phyloP scores from a whole-genome alignment of 768 basidiomycete genomes.

The Termitomyces sp. region DNA sequence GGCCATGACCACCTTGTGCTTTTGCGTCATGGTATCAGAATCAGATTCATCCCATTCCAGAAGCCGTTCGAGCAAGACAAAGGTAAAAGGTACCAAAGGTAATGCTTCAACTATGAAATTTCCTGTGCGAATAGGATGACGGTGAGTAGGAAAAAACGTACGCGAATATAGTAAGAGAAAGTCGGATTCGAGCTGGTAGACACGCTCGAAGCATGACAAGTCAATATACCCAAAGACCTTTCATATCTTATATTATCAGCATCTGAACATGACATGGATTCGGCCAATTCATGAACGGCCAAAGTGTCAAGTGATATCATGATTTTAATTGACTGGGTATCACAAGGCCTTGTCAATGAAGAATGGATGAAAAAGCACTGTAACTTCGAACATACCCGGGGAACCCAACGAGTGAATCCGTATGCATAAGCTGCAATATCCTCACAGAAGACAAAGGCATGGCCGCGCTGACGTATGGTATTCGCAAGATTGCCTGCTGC shows the following conservation, averaged over 20 bases:
- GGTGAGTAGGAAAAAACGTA: background rate
- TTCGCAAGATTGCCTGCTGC: background rate
- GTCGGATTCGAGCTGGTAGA: background rate
- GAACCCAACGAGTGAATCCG: slow-evolving; percentile 1
- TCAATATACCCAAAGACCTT: background rate
- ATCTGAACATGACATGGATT: background rate
- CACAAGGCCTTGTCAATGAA: background rate
- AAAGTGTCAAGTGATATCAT: background rate
- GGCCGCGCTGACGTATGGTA: background rate
- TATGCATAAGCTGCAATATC: slow-evolving; percentile 4
- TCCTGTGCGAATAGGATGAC: background rate
- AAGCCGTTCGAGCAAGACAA: slow-evolving; percentile 6
- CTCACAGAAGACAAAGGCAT: slow-evolving; percentile 3
- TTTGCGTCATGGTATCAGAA: background rate
- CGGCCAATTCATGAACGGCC: background rate
- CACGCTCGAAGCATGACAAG: background rate
- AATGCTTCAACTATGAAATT: background rate
- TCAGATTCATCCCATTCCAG: slow-evolving; percentile 7
- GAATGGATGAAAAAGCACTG: background rate
- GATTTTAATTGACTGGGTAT: slow-evolving; percentile 1
- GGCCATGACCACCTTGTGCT: background rate
- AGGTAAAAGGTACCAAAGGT: slow-evolving; percentile 7
- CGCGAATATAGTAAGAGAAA: background rate
- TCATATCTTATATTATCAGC: background rate
- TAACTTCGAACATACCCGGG: background rate